Conservation (phyloP, 2,329 filamentous ascomycete genomes). For the Verticillium longisporum region DNA sequence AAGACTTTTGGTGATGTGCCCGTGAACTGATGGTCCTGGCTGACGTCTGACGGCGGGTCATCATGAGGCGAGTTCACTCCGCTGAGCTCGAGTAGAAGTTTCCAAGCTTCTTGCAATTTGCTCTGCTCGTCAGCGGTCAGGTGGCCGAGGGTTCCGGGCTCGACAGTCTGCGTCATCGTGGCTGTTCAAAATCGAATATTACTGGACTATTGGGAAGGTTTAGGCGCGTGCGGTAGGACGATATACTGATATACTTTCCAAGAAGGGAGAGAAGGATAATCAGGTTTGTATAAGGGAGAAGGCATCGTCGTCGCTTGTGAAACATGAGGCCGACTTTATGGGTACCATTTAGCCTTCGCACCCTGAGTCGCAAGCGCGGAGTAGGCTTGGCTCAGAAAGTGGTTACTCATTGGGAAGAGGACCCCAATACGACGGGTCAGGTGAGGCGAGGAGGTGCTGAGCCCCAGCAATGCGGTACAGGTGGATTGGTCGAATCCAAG, state of each 20-base stretch:
- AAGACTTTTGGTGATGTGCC: slow-evolving; percentile 9
- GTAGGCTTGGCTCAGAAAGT: neutral
- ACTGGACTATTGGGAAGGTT: neutral
- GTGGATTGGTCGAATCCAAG: neutral
- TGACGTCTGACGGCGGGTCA: neutral
- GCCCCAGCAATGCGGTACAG: neutral
- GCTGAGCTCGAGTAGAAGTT: slow-evolving; percentile 13
- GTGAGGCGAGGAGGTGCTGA: neutral
- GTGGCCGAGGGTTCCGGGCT: slow-evolving; percentile 12
- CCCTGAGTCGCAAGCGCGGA: neutral
- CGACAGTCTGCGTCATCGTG: slow-evolving; percentile 37
- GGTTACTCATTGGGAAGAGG: neutral
- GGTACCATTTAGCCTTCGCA: neutral
- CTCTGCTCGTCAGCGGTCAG: slow-evolving; percentile 15
- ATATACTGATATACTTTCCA: neutral
- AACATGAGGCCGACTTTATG: neutral
- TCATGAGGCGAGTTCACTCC: slow-evolving; percentile 6
- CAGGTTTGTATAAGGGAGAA: neutral
- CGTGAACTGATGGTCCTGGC: neutral
- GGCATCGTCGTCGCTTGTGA: neutral
- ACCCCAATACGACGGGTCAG: neutral
- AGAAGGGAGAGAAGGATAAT: neutral
- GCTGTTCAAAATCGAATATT: slow-evolving; percentile 16
- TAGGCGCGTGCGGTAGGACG: neutral
- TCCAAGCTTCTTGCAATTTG: slow-evolving; percentile 18